Percentiles rank a stretch among this genome's conserved stretches.
Evolutionary conservation across 805 yeast genomes (phyloP).

Genomic region (Cyberlindnera mycetangii): DNA sequence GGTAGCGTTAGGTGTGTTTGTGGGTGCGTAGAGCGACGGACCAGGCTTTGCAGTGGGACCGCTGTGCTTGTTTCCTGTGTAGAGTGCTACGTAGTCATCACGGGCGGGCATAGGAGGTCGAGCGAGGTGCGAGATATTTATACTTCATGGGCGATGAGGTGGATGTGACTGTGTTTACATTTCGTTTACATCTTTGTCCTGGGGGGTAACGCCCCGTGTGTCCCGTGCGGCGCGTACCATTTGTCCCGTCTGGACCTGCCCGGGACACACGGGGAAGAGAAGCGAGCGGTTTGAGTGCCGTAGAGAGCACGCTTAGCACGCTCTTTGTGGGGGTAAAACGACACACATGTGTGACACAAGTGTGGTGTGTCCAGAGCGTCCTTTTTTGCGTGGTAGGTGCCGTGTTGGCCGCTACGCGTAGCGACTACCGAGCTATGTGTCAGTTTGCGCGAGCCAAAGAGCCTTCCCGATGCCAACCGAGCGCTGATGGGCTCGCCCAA

Average conservation of each 20-base stretch:
- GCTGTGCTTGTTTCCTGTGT: neutral
- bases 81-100: neutral
- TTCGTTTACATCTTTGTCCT: conserved; percentile 2
- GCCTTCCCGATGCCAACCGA: neutral
- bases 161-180: conserved; percentile 4
- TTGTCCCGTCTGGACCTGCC: no score
- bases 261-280: no score
- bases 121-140: neutral
- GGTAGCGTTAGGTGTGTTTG: neutral
- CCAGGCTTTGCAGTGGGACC: neutral
- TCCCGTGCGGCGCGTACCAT: neutral
- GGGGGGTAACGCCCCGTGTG: neutral
- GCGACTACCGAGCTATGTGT: no score
- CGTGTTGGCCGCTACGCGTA: no score
- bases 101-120: neutral
- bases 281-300: neutral
- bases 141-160: neutral
- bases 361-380: no score
- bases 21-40: neutral
- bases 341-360: no score
- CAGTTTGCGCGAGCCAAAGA: neutral
- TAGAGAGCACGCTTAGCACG: no score
- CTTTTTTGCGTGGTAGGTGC: neutral
- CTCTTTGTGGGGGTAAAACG: no score
- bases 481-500: neutral